Evolutionary conservation across 2,329 filamentous ascomycete species (phyloP).

Genomic region (Tympanopsis confertula): DNA sequence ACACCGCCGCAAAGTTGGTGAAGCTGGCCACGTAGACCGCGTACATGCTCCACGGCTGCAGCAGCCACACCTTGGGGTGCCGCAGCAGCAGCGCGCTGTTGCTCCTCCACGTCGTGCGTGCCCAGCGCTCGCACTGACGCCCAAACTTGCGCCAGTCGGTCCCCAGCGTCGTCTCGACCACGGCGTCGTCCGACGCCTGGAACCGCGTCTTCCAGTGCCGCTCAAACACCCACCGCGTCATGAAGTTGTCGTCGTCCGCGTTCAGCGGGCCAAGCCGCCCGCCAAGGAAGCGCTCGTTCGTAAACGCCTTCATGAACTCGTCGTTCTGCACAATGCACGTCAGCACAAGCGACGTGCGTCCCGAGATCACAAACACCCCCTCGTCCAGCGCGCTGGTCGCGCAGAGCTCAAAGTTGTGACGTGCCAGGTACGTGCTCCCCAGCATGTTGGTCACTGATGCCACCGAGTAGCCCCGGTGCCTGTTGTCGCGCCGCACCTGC

Average conservation of each 20-base stretch:
- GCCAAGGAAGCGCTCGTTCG: conserved; percentile 37
- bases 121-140: conserved; percentile 42
- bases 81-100: conserved; percentile 35
- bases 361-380: conserved; percentile 45
- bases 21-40: conserved; percentile 41
- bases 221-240: conserved; percentile 39
- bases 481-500: conserved; percentile 27
- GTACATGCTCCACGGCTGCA: conserved; percentile 39
- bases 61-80: conserved; percentile 20
- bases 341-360: conserved; percentile 38
- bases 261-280: conserved; percentile 30
- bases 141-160: conserved; percentile 31
- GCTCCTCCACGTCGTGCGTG: conserved; percentile 43
- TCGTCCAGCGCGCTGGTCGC: conserved; percentile 44
- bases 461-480: conserved; percentile 13
- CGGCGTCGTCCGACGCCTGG: conserved; percentile 33
- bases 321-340: conserved; percentile 32
- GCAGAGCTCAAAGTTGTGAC: conserved; percentile 50
- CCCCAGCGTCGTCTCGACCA: conserved; percentile 40
- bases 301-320: conserved; percentile 29
- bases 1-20: conserved; percentile 41
- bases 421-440: conserved; percentile 44
- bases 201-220: conserved; percentile 40
- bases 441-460: conserved; percentile 37
- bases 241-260: conserved; percentile 50